Evolutionary conservation across 495 filamentous ascomycete genomes (phyloP), one percentile per base, ranked within the genome.

Genomic region (Delitschia confertaspora): DNA sequence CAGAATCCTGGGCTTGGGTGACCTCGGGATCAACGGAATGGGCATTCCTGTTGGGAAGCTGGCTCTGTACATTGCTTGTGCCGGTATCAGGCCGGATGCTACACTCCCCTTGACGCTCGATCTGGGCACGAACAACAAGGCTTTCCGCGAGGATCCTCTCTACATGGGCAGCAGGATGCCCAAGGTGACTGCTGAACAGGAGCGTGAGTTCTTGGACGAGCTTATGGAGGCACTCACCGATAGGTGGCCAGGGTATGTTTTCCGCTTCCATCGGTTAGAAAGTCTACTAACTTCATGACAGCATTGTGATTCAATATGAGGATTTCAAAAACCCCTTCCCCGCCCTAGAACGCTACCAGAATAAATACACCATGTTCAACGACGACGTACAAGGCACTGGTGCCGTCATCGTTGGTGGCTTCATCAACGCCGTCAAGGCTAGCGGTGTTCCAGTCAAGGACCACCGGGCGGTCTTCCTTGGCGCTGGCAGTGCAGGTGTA

Each of bases 301-400:
- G 85, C 45, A 93, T 98, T 69, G 79, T 98, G 40, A 84, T 98
- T 48, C 91, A 98, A 64, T 98, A 94, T 52, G 91, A 98, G 66
- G 91, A 98, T 51, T 96, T 94, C 68, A 94, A 98, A 73, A 94
- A 88, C 53, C 91, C 91, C 10, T 98, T 98, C 76, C 83, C 85
- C 42, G 85, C 89, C 35, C 73, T 98, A 29, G 81, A 93, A 62
- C 75, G 87, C 32, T 96, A 95, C 62, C 80, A 81, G 33, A 74
- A 83, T 54, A 75, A 70, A 38, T 88, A 93, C 68, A 93, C 87
- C 60, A 89, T 83, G 69, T 98, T 98, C 76, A 98, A 98, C 59
- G 91, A 98, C 58, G 91, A 98, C 58, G 89, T 98, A 59, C 91
- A 96, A 72, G 91, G 91, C 56, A 98, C 91, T 55, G 91, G 91